Base-by-base conservation (phyloP, 345 rosid genomes). In the Moricandia moricandioides region DNA sequence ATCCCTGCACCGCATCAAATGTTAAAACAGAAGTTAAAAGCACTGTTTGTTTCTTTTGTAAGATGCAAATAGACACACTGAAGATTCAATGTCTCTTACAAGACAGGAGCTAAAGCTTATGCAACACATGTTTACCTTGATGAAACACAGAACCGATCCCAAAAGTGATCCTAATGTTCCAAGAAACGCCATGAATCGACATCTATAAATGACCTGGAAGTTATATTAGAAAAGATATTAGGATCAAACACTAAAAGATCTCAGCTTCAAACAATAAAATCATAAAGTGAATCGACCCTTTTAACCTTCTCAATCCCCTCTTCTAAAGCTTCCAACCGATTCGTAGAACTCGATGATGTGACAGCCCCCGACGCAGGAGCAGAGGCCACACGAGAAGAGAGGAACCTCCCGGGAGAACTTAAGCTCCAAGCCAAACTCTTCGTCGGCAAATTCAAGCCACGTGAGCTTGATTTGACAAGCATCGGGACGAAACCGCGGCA, bases 131-230 rank as follows among this genome's bases (percentile, higher is more conserved):
- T 34, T 33, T 67, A 89, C 97, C 96, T 89, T 89, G 78, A 91
- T 77, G 82, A 93, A 93, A 78, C 97, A 91, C 14, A 88, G 74
- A 52, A 93, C 57, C 27, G 97, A 89, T 31, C 98, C 98, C 0
- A 85, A 43, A 74, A 93, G 67, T 67, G 97, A 91, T 2, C 98
- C 97, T 45, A 84, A 71, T 40, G 91, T 92, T 59, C 87, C 96
- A 18, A 91, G 88, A 68, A 90, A 65, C 57, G 91, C 78, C 88
- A 92, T 67, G 83, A 90, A 93, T 61, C 98, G 83, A 74, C 88
- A 89, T 68, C 83, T 11, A 80, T 93, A 91, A 34, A 91, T 89
- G 7, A 59, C 80, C 96, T 93, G 68, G 55, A 62, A 8, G 2
- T 12, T 29, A 29, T n/a, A 29, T 29, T 18, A 12, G 78, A 52